A percentile compares a stretch with the other conserved stretches of the same genome.
phyloP scores from a whole-genome alignment of 2,329 filamentous ascomycete genomes.

The Furcasterigmium furcatum region DNA sequence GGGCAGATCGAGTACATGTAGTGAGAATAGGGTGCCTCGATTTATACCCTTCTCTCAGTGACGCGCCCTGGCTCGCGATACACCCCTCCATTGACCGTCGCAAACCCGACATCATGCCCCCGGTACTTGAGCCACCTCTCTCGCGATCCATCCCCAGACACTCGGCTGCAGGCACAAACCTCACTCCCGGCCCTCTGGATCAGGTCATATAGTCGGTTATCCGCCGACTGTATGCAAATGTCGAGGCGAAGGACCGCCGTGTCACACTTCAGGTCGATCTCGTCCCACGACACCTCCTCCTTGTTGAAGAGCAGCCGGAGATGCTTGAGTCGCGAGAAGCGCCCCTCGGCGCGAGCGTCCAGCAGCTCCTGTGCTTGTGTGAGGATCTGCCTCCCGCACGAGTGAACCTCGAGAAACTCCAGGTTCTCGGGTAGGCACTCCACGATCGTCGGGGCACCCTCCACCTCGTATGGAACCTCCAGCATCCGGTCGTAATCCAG shows the following conservation, averaged over 20 bases:
- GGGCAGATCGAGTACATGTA: no score
- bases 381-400: conserved; percentile 5
- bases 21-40: no score
- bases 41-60: no score
- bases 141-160: no score
- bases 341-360: background rate
- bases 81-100: no score
- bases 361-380: conserved; percentile 6
- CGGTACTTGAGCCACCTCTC: no score
- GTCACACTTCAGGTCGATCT: background rate
- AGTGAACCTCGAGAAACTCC: conserved; percentile 8
- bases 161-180: no score
- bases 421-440: conserved; percentile 7
- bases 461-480: background rate
- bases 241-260: background rate
- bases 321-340: background rate
- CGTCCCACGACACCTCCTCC: background rate
- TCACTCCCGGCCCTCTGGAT: background rate
- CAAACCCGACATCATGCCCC: no score
- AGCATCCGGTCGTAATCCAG: background rate
- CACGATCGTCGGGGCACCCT: conserved; percentile 1
- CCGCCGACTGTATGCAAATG: background rate
- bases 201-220: background rate
- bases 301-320: background rate
- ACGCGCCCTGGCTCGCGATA: no score